Percentiles rank a stretch among this genome's conserved stretches.
Evolutionary conservation across 352 stramenopile genomes (phyloP).

Genomic region (Poterioochromonas sp.): DNA sequence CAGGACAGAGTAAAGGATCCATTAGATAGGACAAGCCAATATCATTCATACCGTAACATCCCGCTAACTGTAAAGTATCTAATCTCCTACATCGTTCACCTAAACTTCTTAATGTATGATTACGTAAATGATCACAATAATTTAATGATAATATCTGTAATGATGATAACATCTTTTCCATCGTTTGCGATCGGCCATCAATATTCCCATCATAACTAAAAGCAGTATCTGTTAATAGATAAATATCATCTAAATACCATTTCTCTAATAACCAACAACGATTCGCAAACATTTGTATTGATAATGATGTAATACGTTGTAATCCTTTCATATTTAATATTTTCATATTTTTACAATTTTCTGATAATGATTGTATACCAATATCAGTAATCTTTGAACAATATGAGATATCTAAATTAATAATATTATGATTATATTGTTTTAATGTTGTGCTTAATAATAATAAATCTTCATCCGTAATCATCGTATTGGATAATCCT

Average conservation of each 20-base stretch:
- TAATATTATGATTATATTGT: conserved; percentile 68
- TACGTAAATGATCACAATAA: conserved; percentile 61
- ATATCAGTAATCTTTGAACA: conserved; percentile 65
- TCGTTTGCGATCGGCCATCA: conserved; percentile 62
- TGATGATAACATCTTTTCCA: conserved; percentile 61
- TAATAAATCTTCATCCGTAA: conserved; percentile 55
- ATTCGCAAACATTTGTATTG: conserved; percentile 60
- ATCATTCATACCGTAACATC: conserved; percentile 54
- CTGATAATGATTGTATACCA: conserved; percentile 36
- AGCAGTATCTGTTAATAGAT: conserved; percentile 54
- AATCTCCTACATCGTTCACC: conserved; percentile 42
- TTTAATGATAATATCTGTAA: conserved; percentile 57
- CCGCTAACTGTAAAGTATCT: conserved; percentile 39
- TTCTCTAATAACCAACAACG: conserved; percentile 65
- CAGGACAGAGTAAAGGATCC: conserved; percentile 50
- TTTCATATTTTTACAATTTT: conserved; percentile 43
- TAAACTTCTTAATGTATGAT: conserved; percentile 49
- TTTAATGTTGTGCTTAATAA: conserved; percentile 54
- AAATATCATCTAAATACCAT: conserved; percentile 69
- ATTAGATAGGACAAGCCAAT: conserved; percentile 54
- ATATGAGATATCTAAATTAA: conserved; percentile 48
- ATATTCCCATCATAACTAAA: conserved; percentile 70
- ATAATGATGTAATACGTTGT: conserved; percentile 67
- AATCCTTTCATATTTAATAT: conserved; percentile 64
- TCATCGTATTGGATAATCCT: conserved; percentile 63